Evolutionary conservation across 2,329 filamentous ascomycete species (phyloP).

Genomic region (Ciborinia camelliae): DNA sequence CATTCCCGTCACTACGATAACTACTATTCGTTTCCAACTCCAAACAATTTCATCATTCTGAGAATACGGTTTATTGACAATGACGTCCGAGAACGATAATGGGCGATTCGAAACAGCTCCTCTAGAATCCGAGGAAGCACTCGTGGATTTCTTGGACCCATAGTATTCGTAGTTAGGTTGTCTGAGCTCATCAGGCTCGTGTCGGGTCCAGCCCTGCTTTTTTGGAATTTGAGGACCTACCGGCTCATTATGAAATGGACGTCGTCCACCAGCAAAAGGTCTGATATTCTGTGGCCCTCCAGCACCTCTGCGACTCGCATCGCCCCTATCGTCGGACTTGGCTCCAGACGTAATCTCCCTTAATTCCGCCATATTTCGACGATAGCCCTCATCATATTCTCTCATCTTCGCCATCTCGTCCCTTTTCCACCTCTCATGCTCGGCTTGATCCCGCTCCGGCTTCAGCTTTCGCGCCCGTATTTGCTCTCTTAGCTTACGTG

Average conservation of each 20-base stretch:
- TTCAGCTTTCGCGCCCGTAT: not conserved
- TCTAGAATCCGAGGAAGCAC: too few relatives aligned
- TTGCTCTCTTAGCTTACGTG: too few relatives aligned
- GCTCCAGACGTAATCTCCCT: too few relatives aligned
- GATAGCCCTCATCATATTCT: not conserved
- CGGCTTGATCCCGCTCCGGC: not conserved
- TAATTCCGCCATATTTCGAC: not conserved
- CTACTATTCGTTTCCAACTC: not conserved
- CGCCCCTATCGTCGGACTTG: not conserved
- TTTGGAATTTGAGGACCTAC: not conserved
- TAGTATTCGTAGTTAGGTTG: too few relatives aligned
- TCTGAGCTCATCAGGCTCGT: not conserved
- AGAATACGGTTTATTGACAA: not conserved
- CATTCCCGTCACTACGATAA: not conserved
- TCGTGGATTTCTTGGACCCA: not conserved
- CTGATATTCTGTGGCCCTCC: not conserved
- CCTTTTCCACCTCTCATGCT: not conserved
- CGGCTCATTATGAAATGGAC: not conserved
- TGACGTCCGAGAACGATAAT: too few relatives aligned
- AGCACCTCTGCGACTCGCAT: not conserved
- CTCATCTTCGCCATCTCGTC: not conserved
- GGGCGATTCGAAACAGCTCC: not conserved
- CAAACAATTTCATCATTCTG: not conserved
- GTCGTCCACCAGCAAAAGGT: not conserved
- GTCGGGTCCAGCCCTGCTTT: not conserved